Base-by-base conservation (phyloP, 768 basidiomycete species). In the Leccinum variicolor region DNA sequence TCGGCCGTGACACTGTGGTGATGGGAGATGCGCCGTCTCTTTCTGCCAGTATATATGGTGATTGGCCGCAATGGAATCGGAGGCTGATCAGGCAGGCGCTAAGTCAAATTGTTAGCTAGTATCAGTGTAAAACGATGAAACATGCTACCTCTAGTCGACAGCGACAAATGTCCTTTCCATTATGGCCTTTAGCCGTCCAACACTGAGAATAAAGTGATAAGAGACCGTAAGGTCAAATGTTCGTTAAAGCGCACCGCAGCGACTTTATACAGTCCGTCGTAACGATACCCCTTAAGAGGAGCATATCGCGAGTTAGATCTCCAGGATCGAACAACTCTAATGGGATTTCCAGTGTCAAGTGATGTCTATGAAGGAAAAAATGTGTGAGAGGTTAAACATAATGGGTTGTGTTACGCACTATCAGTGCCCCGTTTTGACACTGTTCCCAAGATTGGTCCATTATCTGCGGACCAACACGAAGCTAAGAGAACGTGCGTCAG, bases 241-340 rank as follows among this genome's bases (percentile, higher is more conserved):
- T n/a, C n/a, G n/a, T n/a, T n/a, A n/a, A n/a, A n/a, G n/a, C n/a
- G n/a, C n/a, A n/a, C n/a, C n/a, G n/a, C n/a, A n/a, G n/a, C n/a
- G n/a, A 72, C 60, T 34, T 26, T 71, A 52, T 72, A 72, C 3
- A 72, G 43, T 19, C 71, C 71, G 29, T 74, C 71, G 25, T 74
- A 72, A 3, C 71, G 73, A 33, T 63, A 65, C 9, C 69, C 70
- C 2, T 29, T 6, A 2, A 26, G 13, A 11, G 71, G 71, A 5
- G 73, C 66, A 58, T 69, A 73, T 45, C 55, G 54, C 10, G 73
- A 73, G 7, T 6, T 13, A 31, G 53, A 49, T 8, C 4, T 64
- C 17, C 4, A 58, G 8, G 71, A 69, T 17, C 71, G 64, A 34
- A 73, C 31, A 15, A 74, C 66, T n/a, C 71, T 62, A 8, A 73